Conservation (phyloP, 2,329 filamentous ascomycete species). For the Fusarium vanettenii region DNA sequence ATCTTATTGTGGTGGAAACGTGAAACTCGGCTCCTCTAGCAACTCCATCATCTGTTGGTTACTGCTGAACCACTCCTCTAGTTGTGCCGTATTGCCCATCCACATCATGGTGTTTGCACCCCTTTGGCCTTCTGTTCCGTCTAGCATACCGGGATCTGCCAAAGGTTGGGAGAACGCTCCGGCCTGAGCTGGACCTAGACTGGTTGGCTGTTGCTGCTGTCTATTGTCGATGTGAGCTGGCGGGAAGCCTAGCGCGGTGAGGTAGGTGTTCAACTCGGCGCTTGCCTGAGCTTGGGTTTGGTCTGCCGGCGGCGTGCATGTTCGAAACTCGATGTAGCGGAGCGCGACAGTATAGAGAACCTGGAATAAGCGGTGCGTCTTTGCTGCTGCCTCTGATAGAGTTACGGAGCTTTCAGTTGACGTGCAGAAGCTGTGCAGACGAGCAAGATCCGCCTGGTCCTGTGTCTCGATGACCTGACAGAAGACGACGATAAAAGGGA, state of each 20-base stretch:
- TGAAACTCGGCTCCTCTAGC: slow-evolving; percentile 46
- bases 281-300: slow-evolving; percentile 52
- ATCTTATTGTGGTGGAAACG: slow-evolving; percentile 32
- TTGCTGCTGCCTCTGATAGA: slow-evolving; percentile 60
- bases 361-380: slow-evolving; percentile 67
- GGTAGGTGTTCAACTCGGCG: slow-evolving; percentile 44
- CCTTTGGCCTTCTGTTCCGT: slow-evolving; percentile 29
- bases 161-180: slow-evolving; percentile 23
- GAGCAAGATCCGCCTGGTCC: slow-evolving; percentile 54
- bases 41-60: slow-evolving; percentile 53
- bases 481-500: slow-evolving; percentile 65
- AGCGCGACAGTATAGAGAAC: slow-evolving; percentile 68
- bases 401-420: slow-evolving; percentile 63
- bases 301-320: slow-evolving; percentile 40
- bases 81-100: slow-evolving; percentile 52
- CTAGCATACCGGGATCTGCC: slow-evolving; percentile 17
- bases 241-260: slow-evolving; percentile 62
- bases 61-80: slow-evolving; percentile 54
- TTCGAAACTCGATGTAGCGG: slow-evolving; percentile 68
- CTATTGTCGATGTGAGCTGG: slow-evolving; percentile 16
- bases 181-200: slow-evolving; percentile 6
- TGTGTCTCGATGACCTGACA: slow-evolving; percentile 61
- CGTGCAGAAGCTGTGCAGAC: slow-evolving; percentile 61
- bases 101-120: slow-evolving; percentile 46
- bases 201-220: slow-evolving; percentile 31